phyloP scores from a whole-genome alignment of 305 asterid genomes.

The Rubia peregrina region DNA sequence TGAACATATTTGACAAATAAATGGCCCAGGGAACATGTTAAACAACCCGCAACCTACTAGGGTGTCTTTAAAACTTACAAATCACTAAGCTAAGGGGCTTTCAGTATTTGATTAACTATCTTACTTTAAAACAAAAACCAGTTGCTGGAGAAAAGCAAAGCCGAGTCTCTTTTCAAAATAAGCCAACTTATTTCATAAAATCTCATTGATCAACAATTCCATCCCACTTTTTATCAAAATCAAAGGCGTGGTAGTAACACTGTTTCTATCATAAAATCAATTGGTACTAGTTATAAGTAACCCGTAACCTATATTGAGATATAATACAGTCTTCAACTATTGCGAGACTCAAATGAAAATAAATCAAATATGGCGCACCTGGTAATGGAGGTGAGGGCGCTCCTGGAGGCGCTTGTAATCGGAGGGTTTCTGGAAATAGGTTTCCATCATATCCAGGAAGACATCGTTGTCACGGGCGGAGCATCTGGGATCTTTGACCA shows the following conservation, averaged over 20 bases:
- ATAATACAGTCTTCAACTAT: no score
- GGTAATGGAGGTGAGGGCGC: slow-evolving; percentile 88
- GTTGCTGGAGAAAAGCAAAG: neutral
- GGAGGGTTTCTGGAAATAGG: slow-evolving; percentile 65
- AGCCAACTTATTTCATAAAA: no score
- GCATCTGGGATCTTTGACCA: slow-evolving; percentile 95
- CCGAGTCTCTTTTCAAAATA: neutral
- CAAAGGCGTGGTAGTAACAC: no score
- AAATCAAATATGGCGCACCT: slow-evolving; percentile 32
- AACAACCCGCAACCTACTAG: neutral
- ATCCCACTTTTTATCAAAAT: neutral
- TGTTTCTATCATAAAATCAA: no score
- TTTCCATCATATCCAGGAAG: slow-evolving; percentile 92
- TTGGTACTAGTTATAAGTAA: neutral
- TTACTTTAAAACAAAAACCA: no score
- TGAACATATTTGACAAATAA: neutral
- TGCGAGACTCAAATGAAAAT: neutral
- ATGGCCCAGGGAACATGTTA: neutral
- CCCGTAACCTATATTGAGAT: neutral
- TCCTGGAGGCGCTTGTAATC: slow-evolving; percentile 81
- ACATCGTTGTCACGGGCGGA: slow-evolving; percentile 70
- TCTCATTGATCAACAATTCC: neutral
- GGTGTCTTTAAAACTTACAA: neutral
- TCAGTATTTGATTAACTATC: neutral
- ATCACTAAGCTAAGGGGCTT: neutral